These are phyloP conservation scores for Acer campestre DNA, from an alignment of 345 rosid genomes.

Conservation along the genomic window DNA sequence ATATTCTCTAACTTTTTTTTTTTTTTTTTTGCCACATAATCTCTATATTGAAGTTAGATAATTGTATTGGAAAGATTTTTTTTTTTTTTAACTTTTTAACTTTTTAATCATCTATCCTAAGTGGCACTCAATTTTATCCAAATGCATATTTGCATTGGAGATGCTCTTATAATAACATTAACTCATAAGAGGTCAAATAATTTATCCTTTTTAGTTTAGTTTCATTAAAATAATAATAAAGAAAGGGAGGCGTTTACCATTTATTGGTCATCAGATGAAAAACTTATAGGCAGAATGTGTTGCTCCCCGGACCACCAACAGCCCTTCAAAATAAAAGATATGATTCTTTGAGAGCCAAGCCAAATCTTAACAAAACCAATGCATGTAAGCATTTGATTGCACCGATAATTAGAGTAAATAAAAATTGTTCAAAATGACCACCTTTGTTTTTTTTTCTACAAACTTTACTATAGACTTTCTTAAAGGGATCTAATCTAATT, in stretches of 20 bases:
- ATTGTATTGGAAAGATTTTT: too few relatives aligned
- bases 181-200: not conserved
- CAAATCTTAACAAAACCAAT: slow-evolving; percentile 4
- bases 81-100: too few relatives aligned
- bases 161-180: too few relatives aligned
- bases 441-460: too few relatives aligned
- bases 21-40: too few relatives aligned
- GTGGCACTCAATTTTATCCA: too few relatives aligned
- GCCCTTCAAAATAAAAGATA: not conserved
- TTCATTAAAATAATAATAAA: too few relatives aligned
- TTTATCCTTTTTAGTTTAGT: not conserved
- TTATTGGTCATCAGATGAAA: not conserved
- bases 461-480: slow-evolving; percentile 33
- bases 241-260: too few relatives aligned
- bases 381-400: slow-evolving; percentile 13
- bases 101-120: too few relatives aligned
- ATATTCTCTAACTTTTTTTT: too few relatives aligned
- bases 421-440: slow-evolving; percentile 15
- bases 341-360: not conserved
- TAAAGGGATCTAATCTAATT: slow-evolving; percentile 39
- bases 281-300: slow-evolving; percentile 3
- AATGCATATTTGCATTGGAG: too few relatives aligned
- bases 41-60: too few relatives aligned
- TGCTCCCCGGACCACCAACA: slow-evolving; percentile 27
- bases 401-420: not conserved